These are phyloP conservation scores for Backusella psychrophila DNA, from an alignment of 192 early-diverging fungal genomes.

Conservation along the genomic window DNA sequence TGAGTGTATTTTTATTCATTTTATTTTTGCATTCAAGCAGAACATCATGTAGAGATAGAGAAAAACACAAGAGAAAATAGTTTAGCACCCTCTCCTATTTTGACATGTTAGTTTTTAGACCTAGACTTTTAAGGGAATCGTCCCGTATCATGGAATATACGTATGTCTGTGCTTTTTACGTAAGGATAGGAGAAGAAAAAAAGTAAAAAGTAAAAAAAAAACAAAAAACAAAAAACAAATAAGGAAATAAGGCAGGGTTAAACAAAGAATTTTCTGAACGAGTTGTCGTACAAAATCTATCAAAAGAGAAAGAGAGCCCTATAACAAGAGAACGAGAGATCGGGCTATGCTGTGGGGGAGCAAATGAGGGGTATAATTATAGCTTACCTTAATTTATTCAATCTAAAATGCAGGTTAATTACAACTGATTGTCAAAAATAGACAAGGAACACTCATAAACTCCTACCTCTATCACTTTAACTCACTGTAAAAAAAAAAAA, in stretches of 20 bases:
- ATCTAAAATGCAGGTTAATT: conserved; percentile 5
- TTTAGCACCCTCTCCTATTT: background rate
- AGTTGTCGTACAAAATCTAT: background rate
- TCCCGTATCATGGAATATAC: conserved; percentile 3
- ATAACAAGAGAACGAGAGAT: background rate
- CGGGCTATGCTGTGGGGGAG: background rate
- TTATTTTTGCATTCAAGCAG: background rate
- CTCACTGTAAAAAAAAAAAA: background rate
- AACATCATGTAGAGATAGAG: background rate
- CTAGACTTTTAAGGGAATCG: conserved; percentile 2
- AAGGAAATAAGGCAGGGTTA: background rate
- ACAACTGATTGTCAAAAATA: conserved; percentile 5
- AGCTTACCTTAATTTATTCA: background rate
- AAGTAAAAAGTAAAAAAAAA: background rate
- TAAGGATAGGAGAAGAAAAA: background rate
- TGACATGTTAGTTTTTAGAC: conserved; percentile 4
- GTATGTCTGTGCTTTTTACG: conserved; percentile 7
- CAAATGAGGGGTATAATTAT: background rate
- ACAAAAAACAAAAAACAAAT: background rate
- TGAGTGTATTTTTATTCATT: background rate
- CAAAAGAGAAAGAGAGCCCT: background rate
- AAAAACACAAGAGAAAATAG: background rate
- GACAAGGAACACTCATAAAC: background rate
- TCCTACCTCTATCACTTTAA: background rate
- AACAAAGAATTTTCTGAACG: conserved; percentile 3